Evolutionary conservation across 2,329 filamentous ascomycete species (phyloP).

Genomic region (Cladosporium austrohemisphaericum): DNA sequence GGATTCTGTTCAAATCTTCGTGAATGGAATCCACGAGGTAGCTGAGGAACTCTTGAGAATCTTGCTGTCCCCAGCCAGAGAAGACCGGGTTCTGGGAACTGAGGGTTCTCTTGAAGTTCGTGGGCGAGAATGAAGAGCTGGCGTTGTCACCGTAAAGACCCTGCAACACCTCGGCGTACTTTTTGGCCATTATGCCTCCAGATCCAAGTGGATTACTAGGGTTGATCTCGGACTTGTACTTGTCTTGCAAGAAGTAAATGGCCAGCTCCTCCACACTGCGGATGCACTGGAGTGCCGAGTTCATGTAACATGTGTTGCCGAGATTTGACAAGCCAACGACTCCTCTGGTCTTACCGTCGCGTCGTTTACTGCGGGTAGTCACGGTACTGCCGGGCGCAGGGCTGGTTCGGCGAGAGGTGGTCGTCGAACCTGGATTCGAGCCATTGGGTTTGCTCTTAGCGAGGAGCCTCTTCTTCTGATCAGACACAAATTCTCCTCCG

Average conservation of each 20-base stretch:
- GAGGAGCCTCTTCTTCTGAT: slow-evolving; percentile 35
- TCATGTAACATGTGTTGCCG: slow-evolving; percentile 99
- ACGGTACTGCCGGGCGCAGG: slow-evolving; percentile 57
- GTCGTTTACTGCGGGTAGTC: slow-evolving; percentile 69
- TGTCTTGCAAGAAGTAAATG: slow-evolving; percentile 74
- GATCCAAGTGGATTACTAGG: slow-evolving; percentile 79
- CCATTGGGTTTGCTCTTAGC: slow-evolving; percentile 19
- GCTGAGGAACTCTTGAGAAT: slow-evolving; percentile 94
- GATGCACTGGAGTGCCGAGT: slow-evolving; percentile 91
- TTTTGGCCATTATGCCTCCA: slow-evolving; percentile 78
- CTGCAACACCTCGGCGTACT: slow-evolving; percentile 72
- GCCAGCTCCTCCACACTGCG: slow-evolving; percentile 90
- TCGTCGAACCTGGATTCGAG: slow-evolving; percentile 37
- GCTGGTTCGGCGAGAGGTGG: slow-evolving; percentile 60
- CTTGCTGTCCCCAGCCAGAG: slow-evolving; percentile 92
- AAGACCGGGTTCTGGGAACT: slow-evolving; percentile 80
- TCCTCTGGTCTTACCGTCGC: slow-evolving; percentile 67
- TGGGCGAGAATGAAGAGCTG: slow-evolving; percentile 68
- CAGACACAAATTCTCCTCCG: slow-evolving; percentile 55
- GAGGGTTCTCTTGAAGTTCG: slow-evolving; percentile 76
- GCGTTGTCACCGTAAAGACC: slow-evolving; percentile 71
- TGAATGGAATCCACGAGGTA: slow-evolving; percentile 92
- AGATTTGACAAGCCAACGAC: slow-evolving; percentile 83
- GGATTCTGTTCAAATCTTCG: slow-evolving; percentile 89
- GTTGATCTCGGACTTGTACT: slow-evolving; percentile 79